Conservation (phyloP, 768 basidiomycete species). For the Termitomyces sp. region DNA sequence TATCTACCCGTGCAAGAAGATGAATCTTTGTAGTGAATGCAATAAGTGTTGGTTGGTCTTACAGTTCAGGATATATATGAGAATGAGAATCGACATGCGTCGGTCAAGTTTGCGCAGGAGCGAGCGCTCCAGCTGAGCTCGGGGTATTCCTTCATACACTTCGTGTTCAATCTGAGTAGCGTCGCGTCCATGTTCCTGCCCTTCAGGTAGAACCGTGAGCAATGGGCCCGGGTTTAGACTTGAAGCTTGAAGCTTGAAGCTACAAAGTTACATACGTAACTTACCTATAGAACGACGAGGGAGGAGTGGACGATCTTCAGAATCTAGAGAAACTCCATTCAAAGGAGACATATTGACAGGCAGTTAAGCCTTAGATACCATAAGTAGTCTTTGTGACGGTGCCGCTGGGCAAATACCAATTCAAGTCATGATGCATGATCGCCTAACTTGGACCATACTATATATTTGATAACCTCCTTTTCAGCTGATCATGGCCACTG, state of each 20-base stretch:
- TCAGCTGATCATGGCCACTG: slow-evolving; percentile 28
- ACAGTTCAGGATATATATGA: slow-evolving; percentile 53
- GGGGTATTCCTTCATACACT: slow-evolving; percentile 41
- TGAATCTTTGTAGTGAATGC: background rate
- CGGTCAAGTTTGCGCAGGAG: slow-evolving; percentile 54
- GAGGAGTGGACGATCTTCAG: slow-evolving; percentile 14
- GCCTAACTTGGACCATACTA: background rate
- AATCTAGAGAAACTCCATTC: background rate
- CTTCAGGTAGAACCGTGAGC: background rate
- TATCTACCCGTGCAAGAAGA: slow-evolving; percentile 29
- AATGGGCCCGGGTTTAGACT: too few relatives aligned
- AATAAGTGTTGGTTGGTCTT: slow-evolving; percentile 19
- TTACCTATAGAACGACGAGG: slow-evolving; percentile 1
- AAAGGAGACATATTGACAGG: slow-evolving; percentile 1
- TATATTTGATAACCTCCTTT: background rate
- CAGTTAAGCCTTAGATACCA: too few relatives aligned
- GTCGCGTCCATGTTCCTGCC: background rate
- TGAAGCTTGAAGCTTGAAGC: too few relatives aligned
- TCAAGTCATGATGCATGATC: background rate
- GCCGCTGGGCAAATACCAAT: too few relatives aligned
- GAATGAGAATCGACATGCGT: slow-evolving; percentile 50
- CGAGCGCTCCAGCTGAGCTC: slow-evolving; percentile 46
- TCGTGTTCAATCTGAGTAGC: background rate
- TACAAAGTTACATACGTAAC: too few relatives aligned
- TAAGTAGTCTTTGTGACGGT: too few relatives aligned